A percentile compares a stretch with the other conserved stretches of the same genome.
Conservation (phyloP, 768 basidiomycete genomes). For the Tylopilus sp. region DNA sequence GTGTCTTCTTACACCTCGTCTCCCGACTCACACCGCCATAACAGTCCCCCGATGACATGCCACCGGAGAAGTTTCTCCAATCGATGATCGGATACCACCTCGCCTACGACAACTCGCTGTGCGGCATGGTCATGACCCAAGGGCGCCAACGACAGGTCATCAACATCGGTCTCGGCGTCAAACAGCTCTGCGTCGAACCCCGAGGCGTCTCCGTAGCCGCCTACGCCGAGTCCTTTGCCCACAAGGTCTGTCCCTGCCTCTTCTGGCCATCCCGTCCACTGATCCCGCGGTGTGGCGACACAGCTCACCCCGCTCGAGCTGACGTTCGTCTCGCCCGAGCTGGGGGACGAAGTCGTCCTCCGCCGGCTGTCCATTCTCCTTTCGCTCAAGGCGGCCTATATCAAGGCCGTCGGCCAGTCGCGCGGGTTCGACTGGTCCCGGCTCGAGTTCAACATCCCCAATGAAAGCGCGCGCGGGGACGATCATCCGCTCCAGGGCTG, state of each 20-base stretch:
- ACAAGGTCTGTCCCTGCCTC: slow-evolving; percentile 52
- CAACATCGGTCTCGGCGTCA: slow-evolving; percentile 80
- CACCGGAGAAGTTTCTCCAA: slow-evolving; percentile 59
- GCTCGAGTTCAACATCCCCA: slow-evolving; percentile 76
- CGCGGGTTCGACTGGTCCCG: slow-evolving; percentile 78
- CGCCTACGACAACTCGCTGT: slow-evolving; percentile 60
- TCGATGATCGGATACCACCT: slow-evolving; percentile 83
- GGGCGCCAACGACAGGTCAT: slow-evolving; percentile 71
- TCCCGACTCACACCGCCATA: not conserved
- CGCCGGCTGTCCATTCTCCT: slow-evolving; percentile 76
- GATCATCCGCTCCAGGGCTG: slow-evolving; percentile 69
- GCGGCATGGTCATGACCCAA: slow-evolving; percentile 86
- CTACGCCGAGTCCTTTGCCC: slow-evolving; percentile 71
- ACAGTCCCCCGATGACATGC: slow-evolving; percentile 56
- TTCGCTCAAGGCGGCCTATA: slow-evolving; percentile 77
- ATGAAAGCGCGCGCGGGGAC: slow-evolving; percentile 61
- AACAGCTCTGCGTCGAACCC: slow-evolving; percentile 62
- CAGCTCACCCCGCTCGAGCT: slow-evolving; percentile 50
- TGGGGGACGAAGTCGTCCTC: slow-evolving; percentile 61
- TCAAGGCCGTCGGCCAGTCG: slow-evolving; percentile 80
- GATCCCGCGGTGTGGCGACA: not conserved
- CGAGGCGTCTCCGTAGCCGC: slow-evolving; percentile 52
- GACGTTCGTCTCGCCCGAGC: slow-evolving; percentile 47
- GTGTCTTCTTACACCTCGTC: slow-evolving; percentile 9
- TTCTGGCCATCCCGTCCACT: not conserved